Conservation (phyloP, 768 basidiomycete genomes). For the Paxillus rubicundulus region DNA sequence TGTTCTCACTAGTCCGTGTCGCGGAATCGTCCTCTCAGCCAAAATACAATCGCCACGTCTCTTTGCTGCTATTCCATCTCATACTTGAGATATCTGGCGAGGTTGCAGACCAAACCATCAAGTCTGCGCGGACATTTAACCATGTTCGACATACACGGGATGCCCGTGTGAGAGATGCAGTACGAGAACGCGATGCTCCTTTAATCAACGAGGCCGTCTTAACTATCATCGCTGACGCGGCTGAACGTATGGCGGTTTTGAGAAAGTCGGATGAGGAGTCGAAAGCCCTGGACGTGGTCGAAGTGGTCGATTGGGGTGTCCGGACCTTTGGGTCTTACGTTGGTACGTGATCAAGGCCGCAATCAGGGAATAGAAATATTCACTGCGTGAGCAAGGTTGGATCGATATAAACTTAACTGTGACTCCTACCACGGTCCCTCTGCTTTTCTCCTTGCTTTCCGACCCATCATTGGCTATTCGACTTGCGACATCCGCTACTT, state of each 20-base stretch:
- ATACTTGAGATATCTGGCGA: conserved; percentile 95
- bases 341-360: conserved; percentile 53
- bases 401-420: conserved; percentile 96
- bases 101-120: conserved; percentile 93
- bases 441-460: conserved; percentile 81
- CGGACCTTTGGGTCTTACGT: conserved; percentile 91
- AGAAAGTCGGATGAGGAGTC: conserved; percentile 49
- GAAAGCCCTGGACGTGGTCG: conserved; percentile 58
- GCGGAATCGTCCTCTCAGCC: conserved; percentile 53
- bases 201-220: conserved; percentile 85
- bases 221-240: conserved; percentile 73
- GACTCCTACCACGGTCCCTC: conserved; percentile 81
- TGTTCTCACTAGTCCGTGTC: conserved; percentile 70
- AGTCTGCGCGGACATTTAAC: conserved; percentile 76
- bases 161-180: conserved; percentile 80
- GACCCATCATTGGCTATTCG: conserved; percentile 78
- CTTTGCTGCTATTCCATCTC: conserved; percentile 86
- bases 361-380: background rate
- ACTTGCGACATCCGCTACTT: conserved; percentile 74
- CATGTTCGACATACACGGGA: conserved; percentile 76
- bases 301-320: conserved; percentile 90
- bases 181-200: conserved; percentile 86
- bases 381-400: conserved; percentile 66
- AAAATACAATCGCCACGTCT: conserved; percentile 79
- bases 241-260: conserved; percentile 52